These are phyloP conservation scores for Neurospora intermedia DNA, from an alignment of 495 filamentous ascomycete species.

Conservation along the genomic window DNA sequence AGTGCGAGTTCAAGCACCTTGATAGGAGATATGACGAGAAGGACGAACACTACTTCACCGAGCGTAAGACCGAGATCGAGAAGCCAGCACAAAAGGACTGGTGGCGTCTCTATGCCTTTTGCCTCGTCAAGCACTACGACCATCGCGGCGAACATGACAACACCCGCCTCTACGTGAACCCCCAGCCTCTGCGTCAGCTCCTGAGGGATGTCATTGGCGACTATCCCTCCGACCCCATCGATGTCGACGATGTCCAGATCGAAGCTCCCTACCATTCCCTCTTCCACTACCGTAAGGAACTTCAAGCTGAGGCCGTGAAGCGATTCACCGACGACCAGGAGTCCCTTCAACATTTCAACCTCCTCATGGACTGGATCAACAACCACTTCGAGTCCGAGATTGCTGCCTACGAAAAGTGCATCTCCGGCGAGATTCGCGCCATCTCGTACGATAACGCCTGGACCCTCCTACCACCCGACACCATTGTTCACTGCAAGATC, in stretches of 20 bases:
- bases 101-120: conserved; percentile 26
- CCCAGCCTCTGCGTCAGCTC: conserved; percentile 21
- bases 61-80: conserved; percentile 18
- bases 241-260: conserved; percentile 23
- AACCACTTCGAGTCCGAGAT: conserved; percentile 23
- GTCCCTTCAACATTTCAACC: conserved; percentile 14
- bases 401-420: conserved; percentile 20
- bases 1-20: conserved; percentile 30
- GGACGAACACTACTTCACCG: conserved; percentile 19
- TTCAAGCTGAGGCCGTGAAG: conserved; percentile 15
- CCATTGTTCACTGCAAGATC: conserved; percentile 17
- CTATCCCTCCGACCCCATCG: conserved; percentile 21
- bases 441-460: conserved; percentile 27
- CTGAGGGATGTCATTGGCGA: conserved; percentile 21
- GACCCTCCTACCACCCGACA: conserved; percentile 24
- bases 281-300: conserved; percentile 21
- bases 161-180: conserved; percentile 23
- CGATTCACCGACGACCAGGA: conserved; percentile 23
- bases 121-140: conserved; percentile 19
- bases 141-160: conserved; percentile 12
- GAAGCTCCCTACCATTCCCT: conserved; percentile 21
- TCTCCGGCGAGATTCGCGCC: conserved; percentile 12
- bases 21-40: conserved; percentile 18
- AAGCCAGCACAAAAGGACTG: conserved; percentile 25
- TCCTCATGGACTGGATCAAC: conserved; percentile 27